phyloP scores from a whole-genome alignment of 495 filamentous ascomycete genomes.

The Podospora conica region DNA sequence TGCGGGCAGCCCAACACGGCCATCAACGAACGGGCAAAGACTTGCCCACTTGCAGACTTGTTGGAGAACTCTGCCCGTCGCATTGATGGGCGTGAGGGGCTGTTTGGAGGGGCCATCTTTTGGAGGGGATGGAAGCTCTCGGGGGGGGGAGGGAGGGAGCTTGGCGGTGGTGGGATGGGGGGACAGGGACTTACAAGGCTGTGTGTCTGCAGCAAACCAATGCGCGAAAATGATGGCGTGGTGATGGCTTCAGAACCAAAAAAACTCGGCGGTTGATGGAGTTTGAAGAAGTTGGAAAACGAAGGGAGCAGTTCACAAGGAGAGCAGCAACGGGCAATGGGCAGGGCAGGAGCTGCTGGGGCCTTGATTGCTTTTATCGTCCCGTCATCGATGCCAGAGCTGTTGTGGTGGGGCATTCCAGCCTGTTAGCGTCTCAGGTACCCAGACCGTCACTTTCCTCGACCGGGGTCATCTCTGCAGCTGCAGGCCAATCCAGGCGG shows the following conservation, averaged over 20 bases:
- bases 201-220: neutral
- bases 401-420: conserved; percentile 8
- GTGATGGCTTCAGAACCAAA: neutral
- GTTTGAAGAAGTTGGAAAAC: neutral
- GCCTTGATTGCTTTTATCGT: conserved; percentile 25
- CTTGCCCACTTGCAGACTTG: too few species aligned
- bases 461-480: conserved; percentile 17
- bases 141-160: neutral
- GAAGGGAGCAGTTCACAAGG: conserved; percentile 2
- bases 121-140: neutral
- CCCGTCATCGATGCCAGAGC: conserved; percentile 1
- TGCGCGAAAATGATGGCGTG: neutral
- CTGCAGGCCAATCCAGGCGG: conserved; percentile 1
- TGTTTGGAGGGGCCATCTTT: neutral
- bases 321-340: conserved; percentile 4
- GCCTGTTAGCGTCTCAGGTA: conserved; percentile 29
- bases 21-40: neutral
- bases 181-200: neutral
- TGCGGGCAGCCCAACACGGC: neutral
- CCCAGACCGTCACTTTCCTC: conserved; percentile 10
- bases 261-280: neutral
- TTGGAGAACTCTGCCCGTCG: neutral
- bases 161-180: neutral
- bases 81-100: neutral
- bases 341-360: conserved; percentile 5